Percentiles rank a stretch among this genome's conserved stretches.
Evolutionary conservation across 352 stramenopile genomes (phyloP).

Genomic region (Phytophthora tentaculata): DNA sequence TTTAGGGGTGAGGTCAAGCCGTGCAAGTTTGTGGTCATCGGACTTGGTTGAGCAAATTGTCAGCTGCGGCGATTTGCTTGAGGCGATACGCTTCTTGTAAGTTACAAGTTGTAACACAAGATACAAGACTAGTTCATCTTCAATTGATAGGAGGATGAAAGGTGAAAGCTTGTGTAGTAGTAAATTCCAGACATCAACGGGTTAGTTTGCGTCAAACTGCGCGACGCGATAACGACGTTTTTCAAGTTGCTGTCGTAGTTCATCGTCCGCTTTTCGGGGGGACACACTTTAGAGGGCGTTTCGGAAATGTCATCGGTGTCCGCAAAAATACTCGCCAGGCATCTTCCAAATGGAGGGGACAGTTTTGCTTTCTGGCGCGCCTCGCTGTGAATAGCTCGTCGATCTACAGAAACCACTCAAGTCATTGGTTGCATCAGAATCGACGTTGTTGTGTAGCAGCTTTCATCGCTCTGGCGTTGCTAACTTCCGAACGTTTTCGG

Average conservation of each 20-base stretch:
- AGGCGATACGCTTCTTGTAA: background rate
- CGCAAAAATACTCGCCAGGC: constrained; percentile 33
- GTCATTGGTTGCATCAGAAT: constrained; percentile 2
- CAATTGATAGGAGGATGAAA: no score
- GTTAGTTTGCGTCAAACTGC: no score
- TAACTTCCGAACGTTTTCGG: constrained; percentile 13
- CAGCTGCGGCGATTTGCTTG: constrained; percentile 21
- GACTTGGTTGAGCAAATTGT: constrained; percentile 3
- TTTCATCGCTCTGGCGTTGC: constrained; percentile 12
- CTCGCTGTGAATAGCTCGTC: constrained; percentile 31
- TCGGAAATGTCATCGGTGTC: constrained; percentile 11
- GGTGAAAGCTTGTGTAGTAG: no score
- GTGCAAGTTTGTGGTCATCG: no score
- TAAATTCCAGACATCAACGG: no score
- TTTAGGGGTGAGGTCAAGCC: no score
- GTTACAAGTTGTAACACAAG: no score
- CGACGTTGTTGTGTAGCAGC: constrained; percentile 5
- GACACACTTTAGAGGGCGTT: constrained; percentile 16
- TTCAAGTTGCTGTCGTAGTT: no score
- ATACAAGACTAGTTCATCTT: no score
- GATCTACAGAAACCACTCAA: constrained; percentile 16
- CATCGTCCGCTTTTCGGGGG: no score
- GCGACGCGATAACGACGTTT: no score
- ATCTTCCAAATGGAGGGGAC: background rate
- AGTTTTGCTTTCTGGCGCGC: constrained; percentile 25